Evolutionary conservation across 192 early-diverging fungal genomes (phyloP).

Genomic region (Fimicolochytrium jonesii): DNA sequence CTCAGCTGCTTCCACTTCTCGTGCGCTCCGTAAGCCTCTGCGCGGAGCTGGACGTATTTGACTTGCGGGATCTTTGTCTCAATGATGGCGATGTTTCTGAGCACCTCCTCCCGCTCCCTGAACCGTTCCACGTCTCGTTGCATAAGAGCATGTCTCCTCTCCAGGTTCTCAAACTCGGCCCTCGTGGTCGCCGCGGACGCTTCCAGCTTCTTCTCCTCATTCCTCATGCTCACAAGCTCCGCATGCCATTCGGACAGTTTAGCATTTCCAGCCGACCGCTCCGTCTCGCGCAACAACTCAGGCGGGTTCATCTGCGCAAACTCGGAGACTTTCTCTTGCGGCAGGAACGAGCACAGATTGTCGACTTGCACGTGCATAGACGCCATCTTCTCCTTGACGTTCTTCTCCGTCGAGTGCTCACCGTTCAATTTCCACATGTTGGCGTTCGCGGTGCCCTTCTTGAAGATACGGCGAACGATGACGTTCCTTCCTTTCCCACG

Average conservation of each 20-base stretch:
- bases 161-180: conserved; percentile 56
- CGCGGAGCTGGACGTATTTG: conserved; percentile 58
- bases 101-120: conserved; percentile 64
- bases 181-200: conserved; percentile 44
- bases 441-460: conserved; percentile 23
- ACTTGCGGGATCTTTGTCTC: conserved; percentile 59
- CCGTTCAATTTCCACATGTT: conserved; percentile 78
- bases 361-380: conserved; percentile 85
- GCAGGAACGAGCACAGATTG: conserved; percentile 96
- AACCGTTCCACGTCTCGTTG: conserved; percentile 74
- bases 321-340: conserved; percentile 90
- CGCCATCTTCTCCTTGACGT: conserved; percentile 59
- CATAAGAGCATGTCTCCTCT: conserved; percentile 63
- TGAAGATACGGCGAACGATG: conserved; percentile 28
- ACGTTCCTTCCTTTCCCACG: conserved; percentile 19
- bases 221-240: conserved; percentile 49
- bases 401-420: conserved; percentile 51
- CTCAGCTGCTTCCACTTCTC: background rate
- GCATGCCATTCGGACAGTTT: conserved; percentile 65
- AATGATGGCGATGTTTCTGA: conserved; percentile 57
- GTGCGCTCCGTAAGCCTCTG: conserved; percentile 40
- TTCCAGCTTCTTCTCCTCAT: conserved; percentile 29
- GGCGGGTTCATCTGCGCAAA: conserved; percentile 86
- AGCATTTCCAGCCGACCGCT: conserved; percentile 71
- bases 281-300: conserved; percentile 77